These are phyloP conservation scores for Ceratobasidium sp. DNA, from an alignment of 1,284 basidiomycete genomes.

Conservation along the genomic window DNA sequence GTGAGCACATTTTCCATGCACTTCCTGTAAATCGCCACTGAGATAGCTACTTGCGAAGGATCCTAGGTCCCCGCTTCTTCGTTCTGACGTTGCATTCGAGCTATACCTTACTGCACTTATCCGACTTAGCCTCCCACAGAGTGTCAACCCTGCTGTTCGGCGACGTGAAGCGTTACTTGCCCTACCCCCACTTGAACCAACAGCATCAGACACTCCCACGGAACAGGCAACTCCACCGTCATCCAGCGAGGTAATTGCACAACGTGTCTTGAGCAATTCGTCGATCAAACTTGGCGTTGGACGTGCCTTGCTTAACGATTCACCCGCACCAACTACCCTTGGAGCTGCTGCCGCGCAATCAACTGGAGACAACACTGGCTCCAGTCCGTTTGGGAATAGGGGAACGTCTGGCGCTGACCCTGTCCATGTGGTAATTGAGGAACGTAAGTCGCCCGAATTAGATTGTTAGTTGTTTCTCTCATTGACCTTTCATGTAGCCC, in stretches of 20 bases:
- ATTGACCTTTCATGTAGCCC: conserved; percentile 46
- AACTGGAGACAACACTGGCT: background rate
- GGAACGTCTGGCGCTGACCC: conserved; percentile 58
- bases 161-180: conserved; percentile 58
- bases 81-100: conserved; percentile 71
- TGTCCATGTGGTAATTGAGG: conserved; percentile 78
- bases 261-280: conserved; percentile 58
- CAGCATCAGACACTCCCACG: conserved; percentile 54
- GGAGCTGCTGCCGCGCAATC: conserved; percentile 17
- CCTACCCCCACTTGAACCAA: conserved; percentile 28
- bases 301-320: conserved; percentile 16
- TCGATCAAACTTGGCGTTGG: conserved; percentile 40
- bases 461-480: conserved; percentile 39
- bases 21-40: conserved; percentile 27
- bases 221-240: conserved; percentile 49
- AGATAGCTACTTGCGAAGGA: conserved; percentile 54
- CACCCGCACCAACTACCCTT: conserved; percentile 24
- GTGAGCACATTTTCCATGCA: conserved; percentile 56
- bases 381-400: conserved; percentile 41
- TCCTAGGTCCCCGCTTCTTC: conserved; percentile 66
- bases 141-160: conserved; percentile 67
- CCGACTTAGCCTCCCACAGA: conserved; percentile 61
- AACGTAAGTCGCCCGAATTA: conserved; percentile 61
- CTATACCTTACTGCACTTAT: conserved; percentile 72
- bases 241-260: conserved; percentile 56